phyloP scores from a whole-genome alignment of 192 early-diverging fungal genomes.

The Chytriomyces sp. region DNA sequence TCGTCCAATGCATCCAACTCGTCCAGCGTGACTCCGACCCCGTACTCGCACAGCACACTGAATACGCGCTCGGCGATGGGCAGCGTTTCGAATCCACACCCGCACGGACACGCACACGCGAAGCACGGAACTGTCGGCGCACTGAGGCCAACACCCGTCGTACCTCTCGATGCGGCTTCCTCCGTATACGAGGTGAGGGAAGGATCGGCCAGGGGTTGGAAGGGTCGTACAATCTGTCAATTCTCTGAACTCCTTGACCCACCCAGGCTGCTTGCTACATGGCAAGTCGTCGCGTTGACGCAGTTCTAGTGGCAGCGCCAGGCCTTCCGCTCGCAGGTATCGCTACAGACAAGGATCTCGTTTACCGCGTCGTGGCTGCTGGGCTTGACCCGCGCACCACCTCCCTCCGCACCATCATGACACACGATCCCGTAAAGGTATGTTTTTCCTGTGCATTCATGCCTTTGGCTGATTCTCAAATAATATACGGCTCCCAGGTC shows the following conservation, averaged over 20 bases:
- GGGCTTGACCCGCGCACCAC: constrained; percentile 47
- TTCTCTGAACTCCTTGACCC: neutral
- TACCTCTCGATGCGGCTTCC: constrained; percentile 16
- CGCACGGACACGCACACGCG: neutral
- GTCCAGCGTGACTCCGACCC: neutral
- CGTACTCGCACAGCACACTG: too few relatives aligned
- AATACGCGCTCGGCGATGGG: too few relatives aligned
- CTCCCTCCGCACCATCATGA: constrained; percentile 84
- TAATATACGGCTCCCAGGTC: constrained; percentile 46
- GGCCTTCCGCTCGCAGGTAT: constrained; percentile 71
- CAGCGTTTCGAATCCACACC: neutral
- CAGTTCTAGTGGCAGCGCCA: constrained; percentile 59
- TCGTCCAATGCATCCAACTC: neutral
- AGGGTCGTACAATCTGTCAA: neutral
- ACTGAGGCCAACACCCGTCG: constrained; percentile 28
- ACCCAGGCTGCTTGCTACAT: constrained; percentile 61
- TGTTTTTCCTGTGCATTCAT: neutral
- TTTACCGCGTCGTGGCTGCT: constrained; percentile 90
- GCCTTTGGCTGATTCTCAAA: neutral
- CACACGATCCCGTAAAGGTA: constrained; percentile 87
- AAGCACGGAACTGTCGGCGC: constrained; percentile 27
- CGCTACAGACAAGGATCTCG: constrained; percentile 96
- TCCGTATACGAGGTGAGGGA: constrained; percentile 28
- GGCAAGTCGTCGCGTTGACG: constrained; percentile 94
- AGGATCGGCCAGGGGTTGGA: too few relatives aligned